Base-by-base conservation (phyloP, 2,329 filamentous ascomycete species). In the Fusarium xyrophilum region DNA sequence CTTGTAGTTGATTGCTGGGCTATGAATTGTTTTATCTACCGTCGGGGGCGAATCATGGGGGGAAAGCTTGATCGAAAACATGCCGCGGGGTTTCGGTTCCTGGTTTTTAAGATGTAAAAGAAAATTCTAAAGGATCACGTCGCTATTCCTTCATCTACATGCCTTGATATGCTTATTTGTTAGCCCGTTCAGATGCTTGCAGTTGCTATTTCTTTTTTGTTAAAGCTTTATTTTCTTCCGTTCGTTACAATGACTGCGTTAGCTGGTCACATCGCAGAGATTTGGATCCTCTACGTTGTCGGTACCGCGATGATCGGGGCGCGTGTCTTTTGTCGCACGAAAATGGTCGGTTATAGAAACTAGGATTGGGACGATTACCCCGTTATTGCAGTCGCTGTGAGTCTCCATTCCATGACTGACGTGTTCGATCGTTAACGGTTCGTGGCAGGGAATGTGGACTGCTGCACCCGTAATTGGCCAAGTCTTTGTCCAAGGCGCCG, bases 211-310 rank as follows among this genome's bases (percentile, higher is more conserved):
- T 23, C 12, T 12, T 23, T 33, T 19, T 17, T 32, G 14, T 17
- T 3, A 25, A 15, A 25, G 3, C 4, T 30, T 40, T 13, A 10
- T 27, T 25, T 36, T 10, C 38, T 19, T 32, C 23, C 2, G 3
- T 15, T 15, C 17, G 19, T 21, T 11, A 50, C 27, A 7, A 65
- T 64, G 61, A 39, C 55, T 10, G 27, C 35, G 4, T 12, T 55
- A 1, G 27, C 59, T 14, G 44, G 44, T 7, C 69, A 72, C 19
- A 50, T 77, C 19, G 72, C 73, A 5, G 78, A 80, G 53, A 78
- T 78, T 73, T 80, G 78, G 79, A 66, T 73, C 47, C 72, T 80
- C n/a, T 80, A 76, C 59, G 52, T 66, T 7, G 46, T 79, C 7
- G 79, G 78, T 2, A 74, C 69, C 21, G 17, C 73, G 1, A 72